Evolutionary conservation across 2,329 filamentous ascomycete genomes (phyloP), one percentile per base, ranked within the genome.

Genomic region (Colletotrichum filicis): DNA sequence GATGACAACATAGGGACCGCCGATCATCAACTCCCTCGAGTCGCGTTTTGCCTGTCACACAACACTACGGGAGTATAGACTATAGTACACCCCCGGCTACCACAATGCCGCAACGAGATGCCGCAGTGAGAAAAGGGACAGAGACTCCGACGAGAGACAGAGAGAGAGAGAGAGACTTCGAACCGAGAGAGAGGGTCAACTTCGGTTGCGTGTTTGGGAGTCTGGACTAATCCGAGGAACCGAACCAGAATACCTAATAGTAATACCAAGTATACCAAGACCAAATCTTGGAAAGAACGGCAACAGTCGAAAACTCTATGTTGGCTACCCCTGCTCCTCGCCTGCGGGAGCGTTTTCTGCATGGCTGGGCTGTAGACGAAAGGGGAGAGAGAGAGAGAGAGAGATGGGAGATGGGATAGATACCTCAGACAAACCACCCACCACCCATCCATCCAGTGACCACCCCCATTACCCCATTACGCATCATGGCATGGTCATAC

Each of bases 371-470:
- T 49, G 42, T 49, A 19, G 42, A 49, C 42, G 42, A 49, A 46
- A 46, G 14, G 19, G 0, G 19, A 42, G 35, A 42, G 30, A 4
- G 30, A 32, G 30, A 12, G 32, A 35, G 32, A 12, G 32, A 42
- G 37, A 42, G 37, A 19, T 42, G 37, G 14, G 37, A 42, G 26
- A 53, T 16, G 46, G 61, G 28, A 16, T 24, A 37, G 37, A 30
- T 66, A 53, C 52, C 67, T 70, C 53, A 59, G 61, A 70, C 67
- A 66, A 70, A 68, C 32, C 32, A 35, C 32, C 32, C 12, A 19
- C 32, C 12, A 42, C 37, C 14, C 49, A 68, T 32, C 66, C 46
- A 66, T 53, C 42, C 24, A 35, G 32, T 12, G 32, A 46, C 35
- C 57, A 35, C 28, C 28, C 46, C 37, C 60, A 24, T 52, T 52